Evolutionary conservation across 768 basidiomycete genomes (phyloP).

Genomic region (Auricularia sp.): DNA sequence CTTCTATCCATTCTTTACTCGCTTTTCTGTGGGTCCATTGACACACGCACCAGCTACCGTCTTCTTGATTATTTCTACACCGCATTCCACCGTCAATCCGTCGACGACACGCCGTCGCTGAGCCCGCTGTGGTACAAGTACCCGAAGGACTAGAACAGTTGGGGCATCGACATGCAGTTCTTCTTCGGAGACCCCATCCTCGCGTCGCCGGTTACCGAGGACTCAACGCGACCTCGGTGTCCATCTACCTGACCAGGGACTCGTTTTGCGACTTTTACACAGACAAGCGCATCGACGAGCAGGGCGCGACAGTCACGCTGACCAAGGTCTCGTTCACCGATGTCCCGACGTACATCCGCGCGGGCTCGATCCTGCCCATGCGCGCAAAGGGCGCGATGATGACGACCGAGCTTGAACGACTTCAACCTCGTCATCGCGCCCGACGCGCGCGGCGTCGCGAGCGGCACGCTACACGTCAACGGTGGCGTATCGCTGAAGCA

Average conservation of each 20-base stretch:
- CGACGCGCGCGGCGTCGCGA: constrained; percentile 37
- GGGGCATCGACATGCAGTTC: constrained; percentile 55
- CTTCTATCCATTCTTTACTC: constrained; percentile 75
- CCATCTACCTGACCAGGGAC: constrained; percentile 53
- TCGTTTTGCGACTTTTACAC: constrained; percentile 56
- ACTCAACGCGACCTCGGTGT: constrained; percentile 45
- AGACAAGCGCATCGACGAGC: constrained; percentile 37
- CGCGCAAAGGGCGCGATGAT: constrained; percentile 51
- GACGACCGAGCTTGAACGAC: constrained; percentile 42
- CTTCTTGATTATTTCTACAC: constrained; percentile 66
- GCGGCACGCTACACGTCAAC: constrained; percentile 49
- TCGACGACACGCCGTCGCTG: constrained; percentile 54
- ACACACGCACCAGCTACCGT: constrained; percentile 19
- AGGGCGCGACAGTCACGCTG: constrained; percentile 25
- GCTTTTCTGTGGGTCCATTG: too few relatives aligned
- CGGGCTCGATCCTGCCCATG: constrained; percentile 50
- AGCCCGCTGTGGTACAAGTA: constrained; percentile 60
- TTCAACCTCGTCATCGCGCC: constrained; percentile 61
- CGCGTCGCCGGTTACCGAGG: constrained; percentile 57
- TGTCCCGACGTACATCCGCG: constrained; percentile 55
- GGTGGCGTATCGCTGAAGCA: constrained; percentile 45
- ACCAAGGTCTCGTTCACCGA: constrained; percentile 39
- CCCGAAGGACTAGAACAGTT: constrained; percentile 51
- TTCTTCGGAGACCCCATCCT: constrained; percentile 60
- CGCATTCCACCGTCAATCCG: constrained; percentile 48